These are phyloP conservation scores for Sporothrix brunneoviolacea DNA, from an alignment of 2,329 filamentous ascomycete genomes.

Conservation along the genomic window DNA sequence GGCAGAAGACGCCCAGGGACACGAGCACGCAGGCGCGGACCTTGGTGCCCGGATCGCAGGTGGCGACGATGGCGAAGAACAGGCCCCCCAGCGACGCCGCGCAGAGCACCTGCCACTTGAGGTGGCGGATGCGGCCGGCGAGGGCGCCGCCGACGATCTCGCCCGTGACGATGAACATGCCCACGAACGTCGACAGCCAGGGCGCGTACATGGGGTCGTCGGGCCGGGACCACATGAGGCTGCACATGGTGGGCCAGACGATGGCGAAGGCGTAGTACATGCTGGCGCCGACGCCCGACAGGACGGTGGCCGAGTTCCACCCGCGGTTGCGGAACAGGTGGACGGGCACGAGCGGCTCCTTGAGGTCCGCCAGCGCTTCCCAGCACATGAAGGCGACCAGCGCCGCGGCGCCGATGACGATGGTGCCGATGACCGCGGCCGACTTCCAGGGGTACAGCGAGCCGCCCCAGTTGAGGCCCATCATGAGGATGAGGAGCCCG, in stretches of 20 bases:
- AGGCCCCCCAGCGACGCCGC: constrained; percentile 24
- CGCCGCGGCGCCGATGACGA: constrained; percentile 23
- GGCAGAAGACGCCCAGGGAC: constrained; percentile 28
- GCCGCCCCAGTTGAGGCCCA: constrained; percentile 29
- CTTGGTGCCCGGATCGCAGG: constrained; percentile 24
- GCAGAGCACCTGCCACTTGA: constrained; percentile 28
- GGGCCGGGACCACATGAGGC: constrained; percentile 26
- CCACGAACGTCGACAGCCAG: constrained; percentile 24
- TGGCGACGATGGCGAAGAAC: constrained; percentile 27
- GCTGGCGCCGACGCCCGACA: constrained; percentile 29
- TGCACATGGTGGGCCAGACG: constrained; percentile 31
- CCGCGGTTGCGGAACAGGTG: constrained; percentile 28
- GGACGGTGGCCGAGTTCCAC: constrained; percentile 27
- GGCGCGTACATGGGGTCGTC: constrained; percentile 21
- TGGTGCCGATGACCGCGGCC: constrained; percentile 24
- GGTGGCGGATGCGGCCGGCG: constrained; percentile 23
- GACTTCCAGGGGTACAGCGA: constrained; percentile 28
- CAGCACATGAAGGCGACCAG: constrained; percentile 23
- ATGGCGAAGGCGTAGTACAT: constrained; percentile 34
- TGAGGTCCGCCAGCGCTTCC: too few relatives aligned
- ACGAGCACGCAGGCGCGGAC: constrained; percentile 25
- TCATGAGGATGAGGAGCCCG: constrained; percentile 26
- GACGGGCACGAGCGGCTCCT: constrained; percentile 32
- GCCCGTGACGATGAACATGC: constrained; percentile 24
- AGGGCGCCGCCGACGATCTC: constrained; percentile 23